Evolutionary conservation across 306 rosid genomes (phyloP).

Genomic region (Lagenaria siceraria): DNA sequence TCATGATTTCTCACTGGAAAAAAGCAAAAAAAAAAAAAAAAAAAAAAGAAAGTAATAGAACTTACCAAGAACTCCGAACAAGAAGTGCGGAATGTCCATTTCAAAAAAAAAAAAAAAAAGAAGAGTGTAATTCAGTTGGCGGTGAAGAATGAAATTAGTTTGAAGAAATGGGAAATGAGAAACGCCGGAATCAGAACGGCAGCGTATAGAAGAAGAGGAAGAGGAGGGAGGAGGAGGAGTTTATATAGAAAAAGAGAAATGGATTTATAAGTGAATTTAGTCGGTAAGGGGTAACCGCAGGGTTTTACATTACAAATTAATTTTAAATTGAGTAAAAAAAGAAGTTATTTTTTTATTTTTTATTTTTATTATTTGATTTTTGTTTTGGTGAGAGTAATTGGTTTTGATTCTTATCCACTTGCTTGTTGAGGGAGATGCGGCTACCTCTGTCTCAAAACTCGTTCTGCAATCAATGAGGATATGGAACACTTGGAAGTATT

Average conservation of each 20-base stretch:
- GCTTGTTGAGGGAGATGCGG: not conserved
- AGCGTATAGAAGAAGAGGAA: not conserved
- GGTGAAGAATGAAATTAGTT: not conserved
- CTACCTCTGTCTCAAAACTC: not conserved
- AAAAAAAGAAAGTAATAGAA: not conserved
- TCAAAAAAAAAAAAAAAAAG: not conserved
- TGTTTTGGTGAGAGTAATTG: not conserved
- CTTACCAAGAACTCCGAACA: slow-evolving; percentile 74
- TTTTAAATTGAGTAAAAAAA: not conserved
- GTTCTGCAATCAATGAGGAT: not conserved
- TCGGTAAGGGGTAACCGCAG: not conserved
- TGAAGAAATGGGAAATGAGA: not conserved
- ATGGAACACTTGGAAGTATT: not conserved
- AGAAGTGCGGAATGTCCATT: slow-evolving; percentile 52
- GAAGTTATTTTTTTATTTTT: no score
- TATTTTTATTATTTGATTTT: no score
- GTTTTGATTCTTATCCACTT: not conserved
- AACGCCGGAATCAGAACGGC: not conserved
- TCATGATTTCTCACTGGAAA: not conserved
- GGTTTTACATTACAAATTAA: not conserved
- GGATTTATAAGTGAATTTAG: not conserved
- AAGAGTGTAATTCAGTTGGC: not conserved
- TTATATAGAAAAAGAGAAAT: not conserved
- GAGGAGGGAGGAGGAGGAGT: not conserved
- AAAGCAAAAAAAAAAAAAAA: no score